Conservation (phyloP, 2,329 filamentous ascomycete species). For the Sporothrix pallida region DNA sequence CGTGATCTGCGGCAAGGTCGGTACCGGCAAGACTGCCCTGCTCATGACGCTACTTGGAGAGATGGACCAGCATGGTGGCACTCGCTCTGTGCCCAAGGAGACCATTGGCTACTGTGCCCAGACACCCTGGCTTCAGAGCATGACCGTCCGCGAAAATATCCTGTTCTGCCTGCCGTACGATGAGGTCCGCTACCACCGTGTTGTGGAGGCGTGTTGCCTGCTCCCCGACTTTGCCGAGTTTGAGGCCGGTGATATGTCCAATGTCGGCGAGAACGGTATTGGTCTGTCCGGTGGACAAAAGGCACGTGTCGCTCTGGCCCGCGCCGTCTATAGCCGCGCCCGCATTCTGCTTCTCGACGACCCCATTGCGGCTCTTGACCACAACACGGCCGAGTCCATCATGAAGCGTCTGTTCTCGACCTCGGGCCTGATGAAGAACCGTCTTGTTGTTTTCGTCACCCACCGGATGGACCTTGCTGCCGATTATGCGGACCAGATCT, state of each 20-base stretch:
- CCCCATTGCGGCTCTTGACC: slow-evolving; percentile 67
- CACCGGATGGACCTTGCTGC: slow-evolving; percentile 79
- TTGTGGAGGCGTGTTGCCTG: slow-evolving; percentile 66
- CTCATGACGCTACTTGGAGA: slow-evolving; percentile 65
- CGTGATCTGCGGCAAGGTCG: slow-evolving; percentile 64
- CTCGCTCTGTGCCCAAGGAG: slow-evolving; percentile 54
- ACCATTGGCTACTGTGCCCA: slow-evolving; percentile 64
- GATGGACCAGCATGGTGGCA: slow-evolving; percentile 67
- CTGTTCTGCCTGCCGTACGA: slow-evolving; percentile 64
- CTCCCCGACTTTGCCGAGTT: slow-evolving; percentile 62
- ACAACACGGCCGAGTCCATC: slow-evolving; percentile 65
- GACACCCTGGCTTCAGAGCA: slow-evolving; percentile 69
- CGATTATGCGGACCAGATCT: slow-evolving; percentile 72
- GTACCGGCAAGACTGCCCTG: slow-evolving; percentile 66
- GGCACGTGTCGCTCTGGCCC: slow-evolving; percentile 66
- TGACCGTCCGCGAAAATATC: slow-evolving; percentile 69
- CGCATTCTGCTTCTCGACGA: slow-evolving; percentile 66
- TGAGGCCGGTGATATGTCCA: slow-evolving; percentile 61
- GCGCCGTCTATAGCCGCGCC: slow-evolving; percentile 65
- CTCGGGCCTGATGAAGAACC: slow-evolving; percentile 52
- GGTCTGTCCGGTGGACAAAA: slow-evolving; percentile 69
- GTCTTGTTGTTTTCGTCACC: slow-evolving; percentile 80
- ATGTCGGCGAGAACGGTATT: slow-evolving; percentile 67
- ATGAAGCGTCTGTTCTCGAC: slow-evolving; percentile 62
- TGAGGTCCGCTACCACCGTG: slow-evolving; percentile 60